These are phyloP conservation scores for Stephania yunnanensis DNA, from an alignment of 164 flowering plant species.

Conservation along the genomic window DNA sequence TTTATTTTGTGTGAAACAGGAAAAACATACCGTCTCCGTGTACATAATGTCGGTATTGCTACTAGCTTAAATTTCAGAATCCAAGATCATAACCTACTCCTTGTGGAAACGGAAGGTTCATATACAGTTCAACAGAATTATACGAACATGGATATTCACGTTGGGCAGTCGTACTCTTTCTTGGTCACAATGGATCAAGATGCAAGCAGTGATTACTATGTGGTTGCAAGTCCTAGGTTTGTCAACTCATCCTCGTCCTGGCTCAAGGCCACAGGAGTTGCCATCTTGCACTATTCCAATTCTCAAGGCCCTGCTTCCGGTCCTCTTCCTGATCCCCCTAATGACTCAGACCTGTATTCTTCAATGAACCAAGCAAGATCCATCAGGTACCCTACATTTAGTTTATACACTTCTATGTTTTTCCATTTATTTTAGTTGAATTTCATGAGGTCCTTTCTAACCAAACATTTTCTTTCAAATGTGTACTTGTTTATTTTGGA, in stretches of 20 bases:
- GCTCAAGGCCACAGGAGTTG: slow-evolving; percentile 60
- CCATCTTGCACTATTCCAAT: slow-evolving; percentile 79
- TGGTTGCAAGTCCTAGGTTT: slow-evolving; percentile 84
- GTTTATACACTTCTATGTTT: not conserved
- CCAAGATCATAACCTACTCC: slow-evolving; percentile 80
- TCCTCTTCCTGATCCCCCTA: slow-evolving; percentile 86
- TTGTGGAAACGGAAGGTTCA: slow-evolving; percentile 96
- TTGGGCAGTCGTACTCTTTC: slow-evolving; percentile 96
- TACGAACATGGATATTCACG: slow-evolving; percentile 88
- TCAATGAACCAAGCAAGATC: slow-evolving; percentile 96
- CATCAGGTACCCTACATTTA: slow-evolving; percentile 55
- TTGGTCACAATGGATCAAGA: slow-evolving; percentile 90
- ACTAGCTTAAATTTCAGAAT: slow-evolving; percentile 91
- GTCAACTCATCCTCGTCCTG: slow-evolving; percentile 40
- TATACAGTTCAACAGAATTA: slow-evolving; percentile 91
- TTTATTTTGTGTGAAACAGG: slow-evolving; percentile 43
- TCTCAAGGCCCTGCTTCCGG: slow-evolving; percentile 85
- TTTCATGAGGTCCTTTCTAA: no score
- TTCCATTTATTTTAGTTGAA: not conserved
- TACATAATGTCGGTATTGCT: slow-evolving; percentile 84
- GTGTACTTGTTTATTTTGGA: not conserved
- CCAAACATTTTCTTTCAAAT: not conserved
- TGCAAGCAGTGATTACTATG: slow-evolving; percentile 79
- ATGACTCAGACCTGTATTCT: slow-evolving; percentile 54
- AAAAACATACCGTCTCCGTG: slow-evolving; percentile 81